A percentile compares a stretch with the other conserved stretches of the same genome.
Conservation (phyloP, 2,329 filamentous ascomycete genomes). For the Conoideocrella luteorostrata region DNA sequence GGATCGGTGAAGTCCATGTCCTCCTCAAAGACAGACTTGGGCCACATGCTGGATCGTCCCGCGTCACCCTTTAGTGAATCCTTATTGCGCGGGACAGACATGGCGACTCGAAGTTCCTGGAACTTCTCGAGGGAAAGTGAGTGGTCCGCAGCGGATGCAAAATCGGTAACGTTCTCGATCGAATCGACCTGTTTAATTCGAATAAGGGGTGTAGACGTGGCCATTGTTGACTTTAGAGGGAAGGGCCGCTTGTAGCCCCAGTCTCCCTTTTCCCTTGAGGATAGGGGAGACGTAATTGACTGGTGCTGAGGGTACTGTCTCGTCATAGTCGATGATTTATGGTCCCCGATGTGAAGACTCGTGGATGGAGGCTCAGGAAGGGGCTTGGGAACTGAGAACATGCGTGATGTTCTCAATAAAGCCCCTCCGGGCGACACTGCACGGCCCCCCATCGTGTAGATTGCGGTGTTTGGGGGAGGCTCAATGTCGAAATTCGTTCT, state of each 20-base stretch:
- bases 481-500: constrained; percentile 20
- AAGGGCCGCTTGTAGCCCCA: constrained; percentile 89
- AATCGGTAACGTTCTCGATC: constrained; percentile 84
- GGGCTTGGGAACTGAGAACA: constrained; percentile 80
- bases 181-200: constrained; percentile 76
- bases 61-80: constrained; percentile 11
- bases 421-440: constrained; percentile 54
- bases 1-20: constrained; percentile 46
- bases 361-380: constrained; percentile 57
- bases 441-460: constrained; percentile 25
- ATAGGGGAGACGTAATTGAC: constrained; percentile 69
- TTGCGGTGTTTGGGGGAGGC: constrained; percentile 20
- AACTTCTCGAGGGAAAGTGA: constrained; percentile 77
- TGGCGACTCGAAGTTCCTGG: constrained; percentile 70
- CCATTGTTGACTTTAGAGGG: constrained; percentile 67
- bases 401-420: constrained; percentile 77
- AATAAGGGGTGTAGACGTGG: constrained; percentile 66
- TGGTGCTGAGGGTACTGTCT: constrained; percentile 74
- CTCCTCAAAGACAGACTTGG: constrained; percentile 54
- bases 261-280: constrained; percentile 71
- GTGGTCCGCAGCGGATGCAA: constrained; percentile 75
- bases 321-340: constrained; percentile 47
- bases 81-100: constrained; percentile 46
- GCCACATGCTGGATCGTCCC: constrained; percentile 18
- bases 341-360: constrained; percentile 26